Base-by-base conservation (phyloP, 83 land plant species). In the Diphasiastrum complanatum region DNA sequence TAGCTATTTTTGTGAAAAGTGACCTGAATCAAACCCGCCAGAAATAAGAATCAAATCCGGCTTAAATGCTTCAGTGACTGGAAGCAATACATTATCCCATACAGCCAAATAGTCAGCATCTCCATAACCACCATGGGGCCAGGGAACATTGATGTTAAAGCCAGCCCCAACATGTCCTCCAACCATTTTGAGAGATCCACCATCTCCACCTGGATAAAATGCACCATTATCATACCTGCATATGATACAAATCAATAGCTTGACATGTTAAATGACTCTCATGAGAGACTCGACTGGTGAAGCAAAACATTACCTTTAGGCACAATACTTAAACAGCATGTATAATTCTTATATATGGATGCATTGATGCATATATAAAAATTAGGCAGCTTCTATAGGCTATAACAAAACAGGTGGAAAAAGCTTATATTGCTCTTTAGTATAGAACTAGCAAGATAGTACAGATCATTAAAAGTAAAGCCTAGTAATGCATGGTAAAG, bases 1-100 rank as follows among this genome's bases (percentile, higher is more conserved):
- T 18, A 24, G 23, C n/a, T 5, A 5, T 24, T 47, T n/a, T n/a
- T n/a, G 45, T 41, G 45, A 18, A 33, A 16, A 5, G 41, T 58
- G 41, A 89, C 96, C 96, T 78, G 96, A 87, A 86, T 90, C 96
- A 76, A 90, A 90, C 45, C 96, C 96, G 18, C 77, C 96, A 41
- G 96, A 90, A 29, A 90, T 55, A 5, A 90, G 66, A 26, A 90
- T 69, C 27, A 90, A 67, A 51, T 90, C 96, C 24, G 96, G 96
- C 48, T 74, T 65, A 60, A 66, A 90, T 30, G 62, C 77, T 74
- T 71, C 73, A 5, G 83, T 89, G 27, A 90, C 80, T 34, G 96
- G 96, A 74, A 90, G 63, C 50, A 90, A 65, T 28, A 90, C 49
- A 66, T 86, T 78, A 41, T 90, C 86, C 92, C 91, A 90, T 25